These are phyloP conservation scores for Kazachstania viticola DNA, from an alignment of 805 yeast species.

Conservation along the genomic window DNA sequence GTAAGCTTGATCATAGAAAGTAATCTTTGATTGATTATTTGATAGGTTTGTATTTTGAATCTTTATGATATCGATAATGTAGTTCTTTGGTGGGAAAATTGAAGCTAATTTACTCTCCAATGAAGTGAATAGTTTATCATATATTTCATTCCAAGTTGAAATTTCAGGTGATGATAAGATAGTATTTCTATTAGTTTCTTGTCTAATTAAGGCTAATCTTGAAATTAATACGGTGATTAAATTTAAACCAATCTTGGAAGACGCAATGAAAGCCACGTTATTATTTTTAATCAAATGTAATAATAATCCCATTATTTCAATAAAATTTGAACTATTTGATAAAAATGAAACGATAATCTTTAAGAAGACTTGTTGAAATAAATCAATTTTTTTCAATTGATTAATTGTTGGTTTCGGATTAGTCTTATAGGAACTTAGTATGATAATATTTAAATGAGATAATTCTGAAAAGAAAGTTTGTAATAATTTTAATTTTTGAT, in stretches of 20 bases:
- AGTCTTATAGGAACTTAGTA: conserved; percentile 67
- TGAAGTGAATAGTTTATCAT: conserved; percentile 69
- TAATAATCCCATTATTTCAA: conserved; percentile 67
- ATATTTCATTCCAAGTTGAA: conserved; percentile 61
- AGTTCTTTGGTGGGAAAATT: conserved; percentile 65
- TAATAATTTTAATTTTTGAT: conserved; percentile 64
- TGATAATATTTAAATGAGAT: conserved; percentile 65
- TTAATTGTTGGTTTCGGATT: conserved; percentile 46
- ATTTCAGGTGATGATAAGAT: conserved; percentile 31
- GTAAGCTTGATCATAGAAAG: conserved; percentile 54
- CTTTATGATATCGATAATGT: conserved; percentile 13
- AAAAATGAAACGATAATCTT: conserved; percentile 76
- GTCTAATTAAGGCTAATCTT: conserved; percentile 83
- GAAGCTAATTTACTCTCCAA: conserved; percentile 66
- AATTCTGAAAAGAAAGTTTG: conserved; percentile 72
- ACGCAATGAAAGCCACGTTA: conserved; percentile 42
- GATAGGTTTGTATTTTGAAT: not conserved
- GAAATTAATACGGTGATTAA: conserved; percentile 82
- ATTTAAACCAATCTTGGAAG: conserved; percentile 73
- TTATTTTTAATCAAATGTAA: conserved; percentile 60
- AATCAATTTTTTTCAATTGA: conserved; percentile 49
- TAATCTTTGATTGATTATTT: conserved; percentile 6
- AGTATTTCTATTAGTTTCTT: conserved; percentile 45
- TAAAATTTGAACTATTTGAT: conserved; percentile 63
- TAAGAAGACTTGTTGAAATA: conserved; percentile 69